Evolutionary conservation across 2,329 filamentous ascomycete genomes (phyloP).

Genomic region (Aspergillus ruber): DNA sequence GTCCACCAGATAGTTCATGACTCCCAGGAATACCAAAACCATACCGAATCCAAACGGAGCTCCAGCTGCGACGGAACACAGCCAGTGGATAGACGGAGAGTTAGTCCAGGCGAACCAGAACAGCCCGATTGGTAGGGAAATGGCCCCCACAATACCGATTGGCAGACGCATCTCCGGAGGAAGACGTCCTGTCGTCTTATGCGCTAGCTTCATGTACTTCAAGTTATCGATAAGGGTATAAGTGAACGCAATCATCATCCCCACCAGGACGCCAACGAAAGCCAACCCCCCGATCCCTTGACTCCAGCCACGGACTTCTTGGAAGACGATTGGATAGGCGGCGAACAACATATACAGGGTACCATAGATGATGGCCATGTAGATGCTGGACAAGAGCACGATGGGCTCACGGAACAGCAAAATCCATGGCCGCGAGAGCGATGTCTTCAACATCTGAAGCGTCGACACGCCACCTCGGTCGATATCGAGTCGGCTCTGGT

Average conservation of each 20-base stretch:
- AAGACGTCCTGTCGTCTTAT: constrained; percentile 15
- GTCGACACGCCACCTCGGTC: constrained; percentile 35
- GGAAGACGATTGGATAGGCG: constrained; percentile 42
- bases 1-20: constrained; percentile 39
- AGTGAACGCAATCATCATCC: constrained; percentile 28
- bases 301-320: constrained; percentile 38
- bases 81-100: constrained; percentile 36
- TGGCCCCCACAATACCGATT: constrained; percentile 42
- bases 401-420: constrained; percentile 24
- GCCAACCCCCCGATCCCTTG: constrained; percentile 42
- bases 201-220: constrained; percentile 22
- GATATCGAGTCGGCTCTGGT: constrained; percentile 31
- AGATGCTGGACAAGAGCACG: constrained; percentile 14
- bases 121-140: constrained; percentile 49
- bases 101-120: constrained; percentile 58
- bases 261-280: constrained; percentile 42
- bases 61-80: constrained; percentile 28
- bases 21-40: constrained; percentile 33
- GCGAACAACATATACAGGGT: constrained; percentile 43
- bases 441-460: constrained; percentile 36
- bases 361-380: constrained; percentile 19
- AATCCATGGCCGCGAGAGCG: constrained; percentile 41
- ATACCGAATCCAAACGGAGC: constrained; percentile 37
- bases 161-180: constrained; percentile 53
- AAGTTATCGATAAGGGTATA: constrained; percentile 34